These are phyloP conservation scores for Prillingera fragicola DNA, from an alignment of 1,284 basidiomycete species.

Conservation along the genomic window DNA sequence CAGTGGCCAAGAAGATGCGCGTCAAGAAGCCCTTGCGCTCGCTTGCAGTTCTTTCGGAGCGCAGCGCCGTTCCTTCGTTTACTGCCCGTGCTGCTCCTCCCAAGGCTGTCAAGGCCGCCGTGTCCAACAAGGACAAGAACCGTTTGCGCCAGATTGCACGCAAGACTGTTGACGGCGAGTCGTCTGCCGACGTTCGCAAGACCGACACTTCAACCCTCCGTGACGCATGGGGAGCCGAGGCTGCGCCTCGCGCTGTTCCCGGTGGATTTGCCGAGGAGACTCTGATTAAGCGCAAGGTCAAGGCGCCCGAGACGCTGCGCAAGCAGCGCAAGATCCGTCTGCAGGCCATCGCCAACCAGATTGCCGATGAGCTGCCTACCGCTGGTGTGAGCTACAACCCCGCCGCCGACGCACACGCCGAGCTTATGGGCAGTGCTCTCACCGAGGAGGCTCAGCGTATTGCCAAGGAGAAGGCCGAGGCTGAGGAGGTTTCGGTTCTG, in stretches of 20 bases:
- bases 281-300: slow-evolving; percentile 28
- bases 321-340: slow-evolving; percentile 27
- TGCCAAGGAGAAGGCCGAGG: slow-evolving; percentile 56
- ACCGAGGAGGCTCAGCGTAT: slow-evolving; percentile 61
- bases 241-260: background rate
- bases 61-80: slow-evolving; percentile 79
- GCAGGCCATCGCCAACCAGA: slow-evolving; percentile 16
- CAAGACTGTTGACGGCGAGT: slow-evolving; percentile 53
- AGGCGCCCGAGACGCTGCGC: slow-evolving; percentile 38
- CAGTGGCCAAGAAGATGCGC: slow-evolving; percentile 37
- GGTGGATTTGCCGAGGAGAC: slow-evolving; percentile 40
- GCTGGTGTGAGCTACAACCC: slow-evolving; percentile 95
- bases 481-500: slow-evolving; percentile 48
- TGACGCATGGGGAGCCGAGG: slow-evolving; percentile 18
- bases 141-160: slow-evolving; percentile 68
- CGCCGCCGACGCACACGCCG: slow-evolving; percentile 65
- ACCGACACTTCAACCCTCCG: slow-evolving; percentile 11
- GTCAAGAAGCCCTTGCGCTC: slow-evolving; percentile 60
- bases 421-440: slow-evolving; percentile 66
- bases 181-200: slow-evolving; percentile 7
- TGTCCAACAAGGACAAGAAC: slow-evolving; percentile 64
- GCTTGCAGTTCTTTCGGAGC: slow-evolving; percentile 72
- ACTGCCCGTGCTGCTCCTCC: slow-evolving; percentile 51
- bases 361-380: slow-evolving; percentile 67
- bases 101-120: slow-evolving; percentile 35